phyloP scores from a whole-genome alignment of 441 rosid species.

The Adansonia rubrostipa region DNA sequence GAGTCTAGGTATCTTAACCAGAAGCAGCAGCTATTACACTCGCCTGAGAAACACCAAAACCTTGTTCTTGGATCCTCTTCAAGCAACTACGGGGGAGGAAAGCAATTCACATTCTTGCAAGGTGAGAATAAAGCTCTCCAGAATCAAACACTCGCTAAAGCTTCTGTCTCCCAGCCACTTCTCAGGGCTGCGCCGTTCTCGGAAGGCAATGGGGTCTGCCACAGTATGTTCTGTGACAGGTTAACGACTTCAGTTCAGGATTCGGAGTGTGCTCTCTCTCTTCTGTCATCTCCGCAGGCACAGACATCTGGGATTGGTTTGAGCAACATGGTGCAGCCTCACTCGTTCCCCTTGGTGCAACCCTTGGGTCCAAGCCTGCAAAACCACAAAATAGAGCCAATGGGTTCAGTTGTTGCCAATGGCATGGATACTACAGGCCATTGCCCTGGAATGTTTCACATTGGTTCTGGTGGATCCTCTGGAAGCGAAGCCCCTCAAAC shows the following conservation, averaged over 20 bases:
- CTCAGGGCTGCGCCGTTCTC: constrained; percentile 30
- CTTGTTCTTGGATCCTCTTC: constrained; percentile 53
- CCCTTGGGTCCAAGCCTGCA: constrained; percentile 28
- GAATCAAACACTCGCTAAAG: constrained; percentile 33
- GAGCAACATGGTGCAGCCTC: constrained; percentile 40
- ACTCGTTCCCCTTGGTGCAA: constrained; percentile 42
- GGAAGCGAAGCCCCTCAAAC: constrained; percentile 52
- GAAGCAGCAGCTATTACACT: constrained; percentile 42
- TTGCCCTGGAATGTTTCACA: constrained; percentile 47
- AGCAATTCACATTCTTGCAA: constrained; percentile 60
- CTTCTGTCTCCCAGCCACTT: constrained; percentile 48
- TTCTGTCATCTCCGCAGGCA: constrained; percentile 70
- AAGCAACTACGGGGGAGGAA: constrained; percentile 47
- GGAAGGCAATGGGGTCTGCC: constrained; percentile 34
- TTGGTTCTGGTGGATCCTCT: constrained; percentile 47
- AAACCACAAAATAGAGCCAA: constrained; percentile 30
- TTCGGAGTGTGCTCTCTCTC: constrained; percentile 96
- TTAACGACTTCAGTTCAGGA: constrained; percentile 48
- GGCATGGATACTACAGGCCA: constrained; percentile 38
- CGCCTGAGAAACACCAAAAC: constrained; percentile 36
- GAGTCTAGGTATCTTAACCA: constrained; percentile 37
- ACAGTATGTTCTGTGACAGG: constrained; percentile 50
- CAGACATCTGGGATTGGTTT: constrained; percentile 44
- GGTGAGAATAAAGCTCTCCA: constrained; percentile 21
- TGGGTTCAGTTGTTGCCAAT: constrained; percentile 54